A percentile compares a stretch with the other conserved stretches of the same genome.
Evolutionary conservation across 176 grass and related monocot genomes (phyloP).

Genomic region (Carex littledalei): DNA sequence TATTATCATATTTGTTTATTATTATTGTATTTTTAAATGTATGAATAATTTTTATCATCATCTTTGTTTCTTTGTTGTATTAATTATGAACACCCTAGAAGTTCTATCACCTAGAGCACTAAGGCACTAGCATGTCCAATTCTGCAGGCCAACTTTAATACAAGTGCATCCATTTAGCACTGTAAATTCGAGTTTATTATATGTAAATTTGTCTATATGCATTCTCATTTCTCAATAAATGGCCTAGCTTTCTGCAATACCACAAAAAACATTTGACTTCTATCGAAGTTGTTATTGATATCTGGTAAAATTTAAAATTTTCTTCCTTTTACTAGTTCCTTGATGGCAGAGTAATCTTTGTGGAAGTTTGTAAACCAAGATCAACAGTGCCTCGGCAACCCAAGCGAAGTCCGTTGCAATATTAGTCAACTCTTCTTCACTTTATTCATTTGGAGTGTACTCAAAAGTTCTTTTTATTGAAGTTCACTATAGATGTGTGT

Average conservation of each 20-base stretch:
- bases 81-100: not conserved
- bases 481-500: not conserved
- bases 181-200: not conserved
- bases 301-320: slow-evolving; percentile 26
- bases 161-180: not conserved
- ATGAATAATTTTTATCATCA: no score
- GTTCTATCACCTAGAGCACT: not conserved
- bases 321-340: slow-evolving; percentile 39
- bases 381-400: slow-evolving; percentile 13
- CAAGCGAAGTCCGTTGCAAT: slow-evolving; percentile 16
- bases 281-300: not conserved
- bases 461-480: not conserved
- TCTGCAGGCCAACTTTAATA: not conserved
- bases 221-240: not conserved
- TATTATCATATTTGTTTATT: no score
- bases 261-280: not conserved
- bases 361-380: slow-evolving; percentile 50
- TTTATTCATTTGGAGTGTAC: not conserved
- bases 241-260: not conserved
- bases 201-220: no score
- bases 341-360: slow-evolving; percentile 76
- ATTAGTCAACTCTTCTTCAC: not conserved
- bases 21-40: no score
- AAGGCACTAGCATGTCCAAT: not conserved
- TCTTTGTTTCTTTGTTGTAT: no score